Base-by-base conservation (phyloP, 768 basidiomycete species). In the Pholiota conissans region DNA sequence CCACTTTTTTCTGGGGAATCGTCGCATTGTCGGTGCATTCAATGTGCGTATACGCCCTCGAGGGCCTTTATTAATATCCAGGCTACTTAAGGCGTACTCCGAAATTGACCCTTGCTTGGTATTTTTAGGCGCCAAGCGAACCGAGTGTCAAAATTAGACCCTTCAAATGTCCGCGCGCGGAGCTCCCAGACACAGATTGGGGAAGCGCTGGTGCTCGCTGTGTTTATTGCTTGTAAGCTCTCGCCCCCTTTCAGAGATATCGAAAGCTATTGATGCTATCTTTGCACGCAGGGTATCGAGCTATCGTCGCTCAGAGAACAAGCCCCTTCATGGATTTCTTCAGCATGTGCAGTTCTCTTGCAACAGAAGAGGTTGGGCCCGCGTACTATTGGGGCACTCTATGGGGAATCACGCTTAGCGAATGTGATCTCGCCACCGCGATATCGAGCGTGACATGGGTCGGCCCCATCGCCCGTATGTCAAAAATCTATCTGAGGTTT, bases 391-490 rank as follows among this genome's bases (percentile, higher is more conserved):
- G 30, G 30, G 18, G 18, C 11, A 32, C 0, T 20, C n/a, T 3
- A 8, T 4, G 16, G 18, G 18, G 14, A 10, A 34, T 46, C 5
- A 26, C 22, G 10, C 42, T 47, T 11, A 54, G 40, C 11, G 35
- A 46, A 22, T 54, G 53, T 20, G 42, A 54, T 46, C 29, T 45
- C 11, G 53, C 42, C 2, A 22, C 20, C 18, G 42, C 30, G 20
- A 54, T 54, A 37, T 11, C 40, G 29, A 32, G 39, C 30, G 42
- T 45, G 2, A 30, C 53, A 34, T 54, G 53, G 53, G 40, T 54
- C 11, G 53, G 53, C 27, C 53, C 53, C 22, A 34, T 54, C n/a
- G 53, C 40, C 18, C 32, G 53, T 54, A 32, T 30, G 53, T 45
- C 7, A 11, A 20, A 18, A 26, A 24, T 24, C 26, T 5, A 8